Evolutionary conservation across 2,329 filamentous ascomycete genomes (phyloP), one percentile per base, ranked within the genome.

Genomic region (Botryotinia globosa): DNA sequence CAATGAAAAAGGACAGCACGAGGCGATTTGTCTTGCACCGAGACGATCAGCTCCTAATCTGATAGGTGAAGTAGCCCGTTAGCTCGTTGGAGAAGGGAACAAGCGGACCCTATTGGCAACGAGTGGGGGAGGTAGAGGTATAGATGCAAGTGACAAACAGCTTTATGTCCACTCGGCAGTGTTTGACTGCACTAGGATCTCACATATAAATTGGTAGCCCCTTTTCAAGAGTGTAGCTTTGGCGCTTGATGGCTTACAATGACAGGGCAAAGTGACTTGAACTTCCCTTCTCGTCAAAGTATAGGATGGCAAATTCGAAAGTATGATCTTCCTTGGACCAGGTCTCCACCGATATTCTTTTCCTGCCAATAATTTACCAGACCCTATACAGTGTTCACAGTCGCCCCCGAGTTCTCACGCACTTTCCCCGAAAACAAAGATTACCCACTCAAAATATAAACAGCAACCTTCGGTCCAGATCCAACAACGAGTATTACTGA

Each of bases 91-190:
- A 63, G 29, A 67, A 59, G 42, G 61, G 25, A 71, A 56, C 9
- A 22, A 29, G 39, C 37, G 29, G 62, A 59, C 69, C 74, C 73
- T 72, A 67, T 72, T 73, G 59, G 58, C 70, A 69, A 71, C 74
- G 48, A 77, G 68, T 77, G 75, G 74, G 76, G 77, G 75, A 78
- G 73, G 76, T 77, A 78, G 75, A 69, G 69, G 73, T 63, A 67
- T 67, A 70, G 70, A 48, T 77, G 76, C 78, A 78, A 75, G 76
- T 78, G 72, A 74, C 74, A 58, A 74, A 73, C 71, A 75, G 69
- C 73, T 73, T 75, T 77, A 76, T 75, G 73, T 75, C 76, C 78
- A 76, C 74, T 77, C 71, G 76, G 74, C 74, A 75, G 64, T 63
- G 54, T 71, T 71, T 63, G 58, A 63, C 73, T 72, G 73, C 68